Evolutionary conservation across 805 yeast species (phyloP), one percentile per base, ranked within the genome.

Genomic region (Myxozyma monticola): DNA sequence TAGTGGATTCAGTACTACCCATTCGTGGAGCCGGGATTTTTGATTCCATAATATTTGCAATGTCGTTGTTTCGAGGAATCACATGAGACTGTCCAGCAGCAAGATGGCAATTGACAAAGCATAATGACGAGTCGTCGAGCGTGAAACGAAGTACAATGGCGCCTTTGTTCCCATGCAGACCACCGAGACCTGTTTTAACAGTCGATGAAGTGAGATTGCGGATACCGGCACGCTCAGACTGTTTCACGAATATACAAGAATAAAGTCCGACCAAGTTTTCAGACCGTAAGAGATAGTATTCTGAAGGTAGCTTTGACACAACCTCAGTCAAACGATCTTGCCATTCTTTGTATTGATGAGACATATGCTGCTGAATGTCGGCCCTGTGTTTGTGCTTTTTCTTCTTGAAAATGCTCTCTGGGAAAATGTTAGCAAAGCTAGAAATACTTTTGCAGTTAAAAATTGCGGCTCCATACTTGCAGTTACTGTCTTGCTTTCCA

Each of bases 121-220:
- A 88, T 44, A 93, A 68, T 25, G 78, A 79, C 9, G 91, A 80
- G 28, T 80, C 80, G 12, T 84, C 80, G 51, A 83, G 76, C 21
- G 76, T 71, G 62, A 88, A 75, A 55, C 90, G 77, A 2, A 85
- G 79, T 0, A 85, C 83, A 37, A 86, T 79, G 1, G 87, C 95
- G 3, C 96, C 96, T 65, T 88, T 69, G 54, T 72, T 72, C 10
- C 77, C 84, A 49, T 95, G 83, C 69, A 89, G 82, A 4, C 99
- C 99, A 28, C 96, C 95, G 43, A 91, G 76, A 0, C 99, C 99
- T 0, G 98, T 90, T 62, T 91, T 91, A 60, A 88, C 90, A 33
- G 82, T 78, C 30, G 84, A 77, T 1, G 90, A 82, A 60, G 82
- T 85, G 24, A 89, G 74, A 42, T 80, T 77, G 36, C 79, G 75